Evolutionary conservation across 441 rosid genomes (phyloP), one percentile per base, ranked within the genome.

Genomic region (Codiaeum variegatum): DNA sequence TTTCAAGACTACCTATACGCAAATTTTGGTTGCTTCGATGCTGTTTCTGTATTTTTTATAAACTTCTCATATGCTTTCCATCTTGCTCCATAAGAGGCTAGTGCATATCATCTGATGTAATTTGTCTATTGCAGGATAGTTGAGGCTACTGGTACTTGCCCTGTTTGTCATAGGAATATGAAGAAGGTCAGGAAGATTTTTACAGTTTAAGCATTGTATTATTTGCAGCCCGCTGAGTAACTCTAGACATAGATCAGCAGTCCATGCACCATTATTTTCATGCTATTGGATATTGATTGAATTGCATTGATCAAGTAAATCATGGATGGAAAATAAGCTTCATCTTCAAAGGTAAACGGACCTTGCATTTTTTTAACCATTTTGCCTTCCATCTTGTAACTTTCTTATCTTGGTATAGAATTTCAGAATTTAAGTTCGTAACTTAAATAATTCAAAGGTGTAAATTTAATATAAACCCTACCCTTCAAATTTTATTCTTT

Each of bases 161-260:
- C 99, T 0, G 79, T 87, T 63, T 94, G 99, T 70, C 87, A 83
- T 24, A 83, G 91, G 82, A 86, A 81, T 65, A 92, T 94, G 86
- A 92, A 82, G 90, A 92, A 92, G 82, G 96, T 92, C 28, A 85
- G 94, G 87, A 91, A 83, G 88, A 92, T 94, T 80, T 94, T 90
- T 54, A 90, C 90, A 6, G 98, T 91, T 69, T 92, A 78, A 82
- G 77, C 31, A 38, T 3, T 11, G 15, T 8, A 34, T 6, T 18
- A 7, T 73, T 24, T 47, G 56, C 70, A 34, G 31, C 69, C 51
- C 46, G 62, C 64, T 34, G 40, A 69, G 60, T 36, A 44, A 59
- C 73, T 46, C 28, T 72, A 70, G 10, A 46, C 42, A 54, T 51
- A 19, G 26, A 24, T 60, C 64, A 65, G 38, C 23, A 47, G 18